phyloP scores from a whole-genome alignment of 1,284 basidiomycete genomes.

The Sporisorium sorghi region DNA sequence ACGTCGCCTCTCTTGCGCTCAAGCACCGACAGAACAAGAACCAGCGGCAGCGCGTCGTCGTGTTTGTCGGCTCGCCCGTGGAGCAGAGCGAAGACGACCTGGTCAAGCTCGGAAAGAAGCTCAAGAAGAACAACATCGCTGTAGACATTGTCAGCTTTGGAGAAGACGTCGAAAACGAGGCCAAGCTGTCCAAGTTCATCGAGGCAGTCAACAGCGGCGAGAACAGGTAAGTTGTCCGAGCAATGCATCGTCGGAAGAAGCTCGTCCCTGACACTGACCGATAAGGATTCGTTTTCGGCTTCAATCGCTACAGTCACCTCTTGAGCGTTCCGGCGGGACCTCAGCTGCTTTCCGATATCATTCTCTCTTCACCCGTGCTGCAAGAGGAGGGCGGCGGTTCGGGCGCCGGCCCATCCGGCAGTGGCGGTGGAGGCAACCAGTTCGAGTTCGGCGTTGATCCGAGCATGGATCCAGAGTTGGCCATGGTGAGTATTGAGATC shows the following conservation, averaged over 20 bases:
- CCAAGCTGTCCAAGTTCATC: constrained; percentile 79
- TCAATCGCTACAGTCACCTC: constrained; percentile 73
- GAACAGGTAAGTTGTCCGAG: constrained; percentile 76
- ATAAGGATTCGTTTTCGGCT: neutral
- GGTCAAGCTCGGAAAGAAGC: constrained; percentile 88
- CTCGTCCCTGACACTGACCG: neutral
- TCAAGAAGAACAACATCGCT: constrained; percentile 99
- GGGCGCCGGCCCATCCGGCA: constrained; percentile 71
- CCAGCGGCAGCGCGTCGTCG: constrained; percentile 91
- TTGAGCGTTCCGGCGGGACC: constrained; percentile 81
- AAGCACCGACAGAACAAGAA: constrained; percentile 99
- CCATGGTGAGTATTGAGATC: constrained; percentile 78
- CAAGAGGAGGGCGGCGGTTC: constrained; percentile 76
- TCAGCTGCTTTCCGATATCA: constrained; percentile 83
- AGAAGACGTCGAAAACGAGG: constrained; percentile 73
- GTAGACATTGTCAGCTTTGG: constrained; percentile 87
- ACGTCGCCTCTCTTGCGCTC: constrained; percentile 87
- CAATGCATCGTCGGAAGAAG: neutral
- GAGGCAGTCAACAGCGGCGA: constrained; percentile 82
- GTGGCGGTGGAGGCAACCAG: constrained; percentile 69
- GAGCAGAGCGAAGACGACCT: constrained; percentile 57
- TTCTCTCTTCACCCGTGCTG: constrained; percentile 85
- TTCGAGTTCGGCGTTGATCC: constrained; percentile 93
- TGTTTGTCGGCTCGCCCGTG: constrained; percentile 87
- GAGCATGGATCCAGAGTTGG: constrained; percentile 92